phyloP scores from a whole-genome alignment of 2,329 filamentous ascomycete species.

The Berkeleyomyces basicola region DNA sequence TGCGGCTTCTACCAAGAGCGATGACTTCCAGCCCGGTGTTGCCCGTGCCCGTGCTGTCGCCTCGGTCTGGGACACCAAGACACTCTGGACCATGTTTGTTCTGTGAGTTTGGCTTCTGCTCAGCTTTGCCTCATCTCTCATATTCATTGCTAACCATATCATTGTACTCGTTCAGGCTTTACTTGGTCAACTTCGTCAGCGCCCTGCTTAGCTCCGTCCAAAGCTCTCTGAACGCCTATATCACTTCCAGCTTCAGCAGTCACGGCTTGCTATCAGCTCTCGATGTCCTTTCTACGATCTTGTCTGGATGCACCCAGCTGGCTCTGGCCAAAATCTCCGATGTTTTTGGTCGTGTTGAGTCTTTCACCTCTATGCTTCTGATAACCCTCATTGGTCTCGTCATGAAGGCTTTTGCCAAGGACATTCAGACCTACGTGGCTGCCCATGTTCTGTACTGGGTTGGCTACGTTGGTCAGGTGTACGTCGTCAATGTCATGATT shows the following conservation, averaged over 20 bases:
- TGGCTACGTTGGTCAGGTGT: slow-evolving; percentile 29
- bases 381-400: slow-evolving; percentile 37
- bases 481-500: slow-evolving; percentile 26
- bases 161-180: slow-evolving; percentile 20
- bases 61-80: slow-evolving; percentile 23
- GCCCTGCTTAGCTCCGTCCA: slow-evolving; percentile 23
- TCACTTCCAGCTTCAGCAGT: slow-evolving; percentile 46
- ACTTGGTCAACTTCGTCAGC: slow-evolving; percentile 25
- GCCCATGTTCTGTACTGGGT: slow-evolving; percentile 49
- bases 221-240: slow-evolving; percentile 41
- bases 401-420: slow-evolving; percentile 44
- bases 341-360: slow-evolving; percentile 31
- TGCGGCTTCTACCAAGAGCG: slow-evolving; percentile 18
- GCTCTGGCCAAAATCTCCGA: slow-evolving; percentile 33
- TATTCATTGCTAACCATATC: too few species aligned
- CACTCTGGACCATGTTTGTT: slow-evolving; percentile 24
- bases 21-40: slow-evolving; percentile 23
- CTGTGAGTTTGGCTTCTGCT: slow-evolving; percentile 20
- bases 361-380: slow-evolving; percentile 27
- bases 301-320: slow-evolving; percentile 24
- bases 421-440: slow-evolving; percentile 41
- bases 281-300: slow-evolving; percentile 38
- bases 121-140: not conserved
- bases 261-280: slow-evolving; percentile 53
- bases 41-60: slow-evolving; percentile 25